Conservation (phyloP, 2,329 filamentous ascomycete species). For the Xylariales sp. region DNA sequence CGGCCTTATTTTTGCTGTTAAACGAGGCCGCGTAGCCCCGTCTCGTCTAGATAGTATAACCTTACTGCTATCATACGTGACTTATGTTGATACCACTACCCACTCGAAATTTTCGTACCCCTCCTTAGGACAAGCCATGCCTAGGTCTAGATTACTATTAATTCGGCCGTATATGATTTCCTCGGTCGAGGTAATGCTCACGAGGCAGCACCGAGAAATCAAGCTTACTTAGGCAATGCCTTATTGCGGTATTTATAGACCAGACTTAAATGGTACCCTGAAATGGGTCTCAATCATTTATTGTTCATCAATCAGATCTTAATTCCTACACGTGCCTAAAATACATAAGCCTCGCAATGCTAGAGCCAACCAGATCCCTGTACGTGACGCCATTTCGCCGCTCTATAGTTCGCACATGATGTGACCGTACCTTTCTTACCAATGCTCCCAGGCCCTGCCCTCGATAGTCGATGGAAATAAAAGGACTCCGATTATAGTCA, state of each 20-base stretch:
- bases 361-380: slow-evolving; percentile 24
- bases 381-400: slow-evolving; percentile 32
- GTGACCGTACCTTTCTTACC: slow-evolving; percentile 13
- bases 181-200: too few relatives aligned
- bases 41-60: too few relatives aligned
- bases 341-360: slow-evolving; percentile 34
- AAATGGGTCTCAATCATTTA: slow-evolving; percentile 19
- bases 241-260: too few relatives aligned
- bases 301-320: slow-evolving; percentile 44
- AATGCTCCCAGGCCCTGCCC: slow-evolving; percentile 7
- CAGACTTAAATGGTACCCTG: neutral
- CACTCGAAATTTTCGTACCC: neutral
- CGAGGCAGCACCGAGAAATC: neutral
- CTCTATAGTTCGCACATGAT: slow-evolving; percentile 30
- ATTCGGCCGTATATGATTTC: neutral
- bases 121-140: neutral
- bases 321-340: slow-evolving; percentile 30
- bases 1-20: neutral
- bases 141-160: neutral
- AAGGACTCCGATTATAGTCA: slow-evolving; percentile 6
- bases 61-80: neutral
- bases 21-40: neutral
- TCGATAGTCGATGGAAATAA: slow-evolving; percentile 9
- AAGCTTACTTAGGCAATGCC: neutral
- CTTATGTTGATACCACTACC: neutral